phyloP scores from a whole-genome alignment of 768 basidiomycete genomes.

The Russula vinacea region DNA sequence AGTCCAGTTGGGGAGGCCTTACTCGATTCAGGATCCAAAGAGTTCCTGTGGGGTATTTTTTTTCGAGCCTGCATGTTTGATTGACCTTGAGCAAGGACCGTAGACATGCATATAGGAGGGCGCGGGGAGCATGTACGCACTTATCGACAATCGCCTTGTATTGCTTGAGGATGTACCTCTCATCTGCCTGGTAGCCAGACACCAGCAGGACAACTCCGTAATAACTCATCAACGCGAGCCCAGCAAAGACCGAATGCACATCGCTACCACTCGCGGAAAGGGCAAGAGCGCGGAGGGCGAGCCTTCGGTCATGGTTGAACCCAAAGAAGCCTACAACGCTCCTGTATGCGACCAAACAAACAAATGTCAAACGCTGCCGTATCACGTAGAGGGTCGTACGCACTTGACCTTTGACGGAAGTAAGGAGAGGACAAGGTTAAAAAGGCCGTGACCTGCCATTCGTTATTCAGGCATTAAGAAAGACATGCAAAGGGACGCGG shows the following conservation, averaged over 20 bases:
- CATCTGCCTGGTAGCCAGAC: constrained; percentile 75
- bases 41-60: constrained; percentile 61
- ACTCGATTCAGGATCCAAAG: constrained; percentile 74
- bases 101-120: neutral
- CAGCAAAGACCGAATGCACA: constrained; percentile 73
- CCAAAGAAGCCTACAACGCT: constrained; percentile 72
- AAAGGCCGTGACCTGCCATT: constrained; percentile 44
- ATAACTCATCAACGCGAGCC: constrained; percentile 80
- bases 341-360: constrained; percentile 39
- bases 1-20: constrained; percentile 18
- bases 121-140: constrained; percentile 38
- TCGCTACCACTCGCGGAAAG: constrained; percentile 65
- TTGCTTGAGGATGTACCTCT: constrained; percentile 56
- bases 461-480: neutral
- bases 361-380: neutral
- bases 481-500: neutral
- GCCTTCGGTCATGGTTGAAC: constrained; percentile 65
- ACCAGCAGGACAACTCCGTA: constrained; percentile 66
- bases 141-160: constrained; percentile 63
- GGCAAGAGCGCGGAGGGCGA: constrained; percentile 65
- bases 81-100: neutral
- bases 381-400: constrained; percentile 27
- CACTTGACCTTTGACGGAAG: constrained; percentile 70
- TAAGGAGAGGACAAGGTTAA: constrained; percentile 77
- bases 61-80: constrained; percentile 43